These are phyloP conservation scores for Puccinia polysora DNA, from an alignment of 1,284 basidiomycete species.

Conservation along the genomic window DNA sequence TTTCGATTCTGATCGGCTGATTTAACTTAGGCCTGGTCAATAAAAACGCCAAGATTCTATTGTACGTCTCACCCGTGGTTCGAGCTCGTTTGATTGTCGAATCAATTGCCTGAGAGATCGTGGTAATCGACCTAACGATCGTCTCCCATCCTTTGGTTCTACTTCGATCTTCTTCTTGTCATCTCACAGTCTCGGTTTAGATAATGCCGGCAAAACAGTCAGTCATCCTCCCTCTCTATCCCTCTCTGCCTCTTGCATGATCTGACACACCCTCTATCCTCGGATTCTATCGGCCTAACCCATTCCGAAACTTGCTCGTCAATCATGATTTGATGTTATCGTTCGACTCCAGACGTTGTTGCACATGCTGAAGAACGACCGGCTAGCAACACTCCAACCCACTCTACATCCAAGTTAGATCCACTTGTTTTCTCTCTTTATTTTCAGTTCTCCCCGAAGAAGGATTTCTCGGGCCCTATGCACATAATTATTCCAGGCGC, in stretches of 20 bases:
- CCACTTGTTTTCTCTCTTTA: constrained; percentile 49
- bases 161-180: neutral
- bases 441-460: neutral
- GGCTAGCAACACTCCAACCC: constrained; percentile 93
- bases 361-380: constrained; percentile 99
- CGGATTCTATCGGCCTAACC: neutral
- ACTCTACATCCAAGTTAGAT: constrained; percentile 93
- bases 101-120: constrained; percentile 63
- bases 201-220: constrained; percentile 99
- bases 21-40: constrained; percentile 72
- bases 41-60: constrained; percentile 99
- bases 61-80: constrained; percentile 66
- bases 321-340: neutral
- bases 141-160: neutral
- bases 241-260: neutral
- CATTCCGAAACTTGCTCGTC: neutral
- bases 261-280: neutral
- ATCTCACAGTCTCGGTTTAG: constrained; percentile 60
- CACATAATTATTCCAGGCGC: too few species aligned
- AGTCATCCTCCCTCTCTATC: constrained; percentile 49
- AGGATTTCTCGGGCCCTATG: too few species aligned
- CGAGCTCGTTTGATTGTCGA: neutral
- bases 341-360: constrained; percentile 69
- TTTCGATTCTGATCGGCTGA: neutral
- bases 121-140: constrained; percentile 56